Base-by-base conservation (phyloP, 257 asterid species). In the Oldenlandia corymbosa region DNA sequence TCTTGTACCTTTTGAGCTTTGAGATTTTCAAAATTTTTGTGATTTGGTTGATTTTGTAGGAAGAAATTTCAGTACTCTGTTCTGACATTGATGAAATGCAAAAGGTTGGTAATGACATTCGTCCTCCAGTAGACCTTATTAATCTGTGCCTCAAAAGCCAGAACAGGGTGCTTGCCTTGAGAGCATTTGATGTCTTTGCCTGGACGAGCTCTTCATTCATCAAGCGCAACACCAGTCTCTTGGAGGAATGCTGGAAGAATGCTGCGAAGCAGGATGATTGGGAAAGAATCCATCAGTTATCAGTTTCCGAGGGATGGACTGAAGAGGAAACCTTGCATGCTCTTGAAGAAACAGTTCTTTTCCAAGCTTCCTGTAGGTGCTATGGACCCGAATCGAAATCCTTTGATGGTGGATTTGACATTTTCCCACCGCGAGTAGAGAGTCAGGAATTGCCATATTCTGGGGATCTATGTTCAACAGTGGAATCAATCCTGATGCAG, bases 161-260 rank as follows among this genome's bases (percentile, higher is more conserved):
- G 64, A 70, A 76, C 62, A 79, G 83, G 59, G 78, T 75, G 62
- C 88, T 84, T 26, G 81, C 90, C 3, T 67, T 89, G 72, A 84
- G 85, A 64, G 93, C 83, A 64, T 92, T 92, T 61, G 94, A 89
- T 67, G 72, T 89, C 50, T 92, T 92, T 73, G 84, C 94, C 49
- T 92, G 94, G 90, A 85, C 97, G 58, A 92, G 95, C 72, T 71
- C 81, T 56, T 87, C 97, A 50, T 92, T 92, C 47, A 62, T 87
- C 50, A 84, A 79, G 78, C 78, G 74, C 57, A 89, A 92, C 75
- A 58, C 79, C 37, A 79, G 76, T 83, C 85, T 89, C 60, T 67
- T 92, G 78, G 96, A 89, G 81, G 90, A 89, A 24, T 92, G 99
- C 85, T 92, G 97, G 99, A 89, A 89, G 64, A 89, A 89, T 62